A percentile compares a stretch with the other conserved stretches of the same genome.
These are phyloP conservation scores for Fusarium longipes DNA, from an alignment of 2,329 filamentous ascomycete genomes.

Conservation along the genomic window DNA sequence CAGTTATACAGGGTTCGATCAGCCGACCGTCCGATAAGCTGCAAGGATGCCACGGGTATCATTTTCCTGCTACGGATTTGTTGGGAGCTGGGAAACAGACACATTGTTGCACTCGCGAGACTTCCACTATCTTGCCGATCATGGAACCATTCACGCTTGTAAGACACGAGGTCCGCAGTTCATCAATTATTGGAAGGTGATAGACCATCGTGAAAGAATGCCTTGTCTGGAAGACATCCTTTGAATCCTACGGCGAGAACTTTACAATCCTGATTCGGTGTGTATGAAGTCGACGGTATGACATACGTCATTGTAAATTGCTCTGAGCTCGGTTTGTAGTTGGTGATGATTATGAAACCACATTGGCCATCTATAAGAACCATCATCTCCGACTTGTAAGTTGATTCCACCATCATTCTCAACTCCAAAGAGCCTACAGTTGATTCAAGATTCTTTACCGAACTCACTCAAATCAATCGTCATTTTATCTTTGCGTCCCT, in stretches of 20 bases:
- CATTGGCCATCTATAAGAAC: neutral
- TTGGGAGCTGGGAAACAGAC: neutral
- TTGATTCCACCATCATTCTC: neutral
- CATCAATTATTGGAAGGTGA: neutral
- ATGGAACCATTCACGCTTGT: neutral
- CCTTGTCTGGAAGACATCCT: neutral
- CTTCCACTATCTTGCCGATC: neutral
- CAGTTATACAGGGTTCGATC: neutral
- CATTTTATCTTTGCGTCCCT: neutral
- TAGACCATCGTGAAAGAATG: neutral
- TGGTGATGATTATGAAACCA: accelerated
- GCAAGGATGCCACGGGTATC: neutral
- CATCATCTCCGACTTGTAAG: neutral
- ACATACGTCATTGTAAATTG: neutral
- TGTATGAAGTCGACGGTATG: neutral
- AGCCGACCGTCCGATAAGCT: neutral
- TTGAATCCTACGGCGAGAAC: neutral
- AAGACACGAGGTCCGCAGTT: neutral
- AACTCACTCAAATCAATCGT: accelerated
- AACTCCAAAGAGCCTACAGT: neutral
- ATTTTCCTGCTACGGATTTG: neutral
- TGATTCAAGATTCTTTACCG: neutral
- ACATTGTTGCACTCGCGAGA: neutral
- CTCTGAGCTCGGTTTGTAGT: neutral
- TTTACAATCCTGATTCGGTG: neutral